Evolutionary conservation across 371 early-diverging fungal species (phyloP), one percentile per base, ranked within the genome.

Genomic region (Amoeboaphelidium occidentale): DNA sequence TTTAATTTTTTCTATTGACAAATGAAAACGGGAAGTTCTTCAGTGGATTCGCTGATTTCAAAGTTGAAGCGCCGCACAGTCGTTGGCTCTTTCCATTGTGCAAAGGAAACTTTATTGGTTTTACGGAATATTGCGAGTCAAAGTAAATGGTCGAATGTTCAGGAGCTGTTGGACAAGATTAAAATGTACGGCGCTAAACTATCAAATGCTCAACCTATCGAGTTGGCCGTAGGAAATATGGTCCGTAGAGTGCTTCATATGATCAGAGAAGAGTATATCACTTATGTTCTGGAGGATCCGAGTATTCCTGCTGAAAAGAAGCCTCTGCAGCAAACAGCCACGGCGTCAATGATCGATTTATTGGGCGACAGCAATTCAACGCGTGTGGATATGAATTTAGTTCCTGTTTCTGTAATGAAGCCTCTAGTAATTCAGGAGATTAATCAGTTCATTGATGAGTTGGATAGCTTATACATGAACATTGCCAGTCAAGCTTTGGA

Each of bases 151-250:
- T 6, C 39, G 10, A 32, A 32, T 32, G 39, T 32, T 32, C 6
- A 32, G 17, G 39, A 32, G 17, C 39, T 32, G 10, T 32, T 32
- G 17, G 39, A 32, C 6, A 6, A 10, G 17, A 17, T 32, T 6
- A 32, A 17, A 44, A 22, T 12, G 20, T 10, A 10, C 6, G 44
- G 44, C 6, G 4, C 4, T 20, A 4, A 22, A 10, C 23, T 44
- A 10, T 4, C 6, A 17, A 10, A 17, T 13, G 44, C 22, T 44
- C 10, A 44, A 6, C 44, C 44, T 20, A 22, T 23, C 10, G 91
- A 91, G 58, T 68, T 88, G 22, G 81, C 83, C 2, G 78, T 85
- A 2, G 81, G 78, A 17, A 90, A 87, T 62, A 81, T 84, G 28
- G 73, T 79, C 22, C 74, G 82, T 47, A 68, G 91, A 47, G 78